Conservation (phyloP, 345 rosid species). For the Murraya koenigii region DNA sequence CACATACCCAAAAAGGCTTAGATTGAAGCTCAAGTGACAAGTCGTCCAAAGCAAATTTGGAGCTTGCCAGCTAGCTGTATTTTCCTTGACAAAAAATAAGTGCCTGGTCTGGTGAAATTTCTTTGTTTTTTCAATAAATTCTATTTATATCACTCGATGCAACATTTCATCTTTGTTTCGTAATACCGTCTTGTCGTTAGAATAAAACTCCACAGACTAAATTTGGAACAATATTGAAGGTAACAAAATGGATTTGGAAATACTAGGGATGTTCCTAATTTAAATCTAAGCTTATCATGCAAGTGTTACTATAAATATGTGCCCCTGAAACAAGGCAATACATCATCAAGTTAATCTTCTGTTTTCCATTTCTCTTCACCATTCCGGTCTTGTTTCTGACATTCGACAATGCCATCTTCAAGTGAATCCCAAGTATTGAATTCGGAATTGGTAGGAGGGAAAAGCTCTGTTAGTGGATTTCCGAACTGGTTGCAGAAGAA, state of each 20-base stretch:
- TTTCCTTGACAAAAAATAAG: neutral
- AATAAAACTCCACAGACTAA: conserved; percentile 6
- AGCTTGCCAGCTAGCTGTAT: neutral
- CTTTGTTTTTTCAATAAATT: neutral
- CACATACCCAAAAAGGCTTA: neutral
- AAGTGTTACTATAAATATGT: conserved; percentile 4
- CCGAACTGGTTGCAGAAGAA: conserved; percentile 15
- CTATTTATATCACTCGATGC: conserved; percentile 7
- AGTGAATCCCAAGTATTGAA: neutral
- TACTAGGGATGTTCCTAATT: conserved; percentile 19
- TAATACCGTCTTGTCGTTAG: conserved; percentile 8
- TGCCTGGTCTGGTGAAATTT: neutral
- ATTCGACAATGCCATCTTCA: conserved; percentile 8
- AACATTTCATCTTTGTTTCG: conserved; percentile 6
- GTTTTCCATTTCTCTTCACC: neutral
- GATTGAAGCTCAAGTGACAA: neutral
- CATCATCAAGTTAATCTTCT: neutral
- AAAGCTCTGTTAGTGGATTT: neutral
- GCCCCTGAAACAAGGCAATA: neutral
- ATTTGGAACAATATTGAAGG: neutral
- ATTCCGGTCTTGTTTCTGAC: neutral
- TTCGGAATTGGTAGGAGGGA: neutral
- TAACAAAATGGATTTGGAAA: conserved; percentile 17
- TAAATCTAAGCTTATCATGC: conserved; percentile 20
- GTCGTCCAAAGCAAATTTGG: conserved; percentile 1